phyloP scores from a whole-genome alignment of 495 filamentous ascomycete genomes.

The Neurospora sp. region DNA sequence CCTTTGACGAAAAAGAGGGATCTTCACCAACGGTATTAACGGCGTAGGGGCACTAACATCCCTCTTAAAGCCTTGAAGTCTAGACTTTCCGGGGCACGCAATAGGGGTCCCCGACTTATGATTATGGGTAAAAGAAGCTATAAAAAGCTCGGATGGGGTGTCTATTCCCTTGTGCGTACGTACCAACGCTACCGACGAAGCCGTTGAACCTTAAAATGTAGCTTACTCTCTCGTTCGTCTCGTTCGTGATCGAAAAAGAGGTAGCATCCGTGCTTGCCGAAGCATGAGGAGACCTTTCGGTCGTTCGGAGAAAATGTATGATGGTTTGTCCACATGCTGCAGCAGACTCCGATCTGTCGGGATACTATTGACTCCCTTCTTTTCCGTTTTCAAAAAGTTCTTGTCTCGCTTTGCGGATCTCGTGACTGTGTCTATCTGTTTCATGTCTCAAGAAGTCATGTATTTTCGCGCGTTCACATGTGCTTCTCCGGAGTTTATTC shows the following conservation, averaged over 20 bases:
- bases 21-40: background rate
- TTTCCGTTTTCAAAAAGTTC: background rate
- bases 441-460: background rate
- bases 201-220: background rate
- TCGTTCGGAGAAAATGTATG: background rate
- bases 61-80: background rate
- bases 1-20: background rate
- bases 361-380: background rate
- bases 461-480: background rate
- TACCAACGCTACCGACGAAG: background rate
- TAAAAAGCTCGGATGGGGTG: background rate
- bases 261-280: background rate
- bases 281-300: background rate
- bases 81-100: background rate
- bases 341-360: background rate
- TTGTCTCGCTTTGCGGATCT: background rate
- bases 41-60: background rate
- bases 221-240: background rate
- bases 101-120: background rate
- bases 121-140: background rate
- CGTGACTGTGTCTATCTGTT: background rate
- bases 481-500: background rate
- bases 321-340: no score
- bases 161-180: background rate
- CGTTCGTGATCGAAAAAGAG: background rate